Base-by-base conservation (phyloP, 2,329 filamentous ascomycete genomes). In the Ophiocordyceps camponoti-floridani region DNA sequence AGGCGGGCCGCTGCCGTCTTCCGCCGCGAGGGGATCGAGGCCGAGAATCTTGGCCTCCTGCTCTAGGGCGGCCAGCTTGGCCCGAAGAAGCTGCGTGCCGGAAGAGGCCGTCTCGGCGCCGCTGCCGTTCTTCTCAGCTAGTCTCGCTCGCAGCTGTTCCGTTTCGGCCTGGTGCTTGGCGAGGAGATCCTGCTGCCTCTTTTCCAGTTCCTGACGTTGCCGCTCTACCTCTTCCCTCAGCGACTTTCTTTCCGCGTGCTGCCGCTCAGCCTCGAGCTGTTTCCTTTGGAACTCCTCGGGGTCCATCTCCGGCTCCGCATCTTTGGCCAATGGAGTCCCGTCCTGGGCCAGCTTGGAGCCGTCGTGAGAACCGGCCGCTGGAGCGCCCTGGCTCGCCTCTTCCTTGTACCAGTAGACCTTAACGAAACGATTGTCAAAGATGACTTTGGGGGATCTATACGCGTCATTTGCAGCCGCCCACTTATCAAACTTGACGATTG, bases 391-490 rank as follows among this genome's bases (percentile, higher is more conserved):
- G 16, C 68, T 63, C 14, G 62, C 60, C 26, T 71, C 68, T 6
- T 73, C 70, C 52, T 76, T 80, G 55, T 77, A 72, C 84, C 84
- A 89, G 53, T 81, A 87, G 0, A 89, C 80, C 53, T 86, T 88
- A 43, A 91, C 84, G 52, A 91, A 91, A 11, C 84, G 71, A 52
- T 89, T 91, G 53, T 88, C 82, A 55, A 89, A 91, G 41, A 91
- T 79, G 42, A 79, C 79, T 55, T 86, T 86, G 0, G 84, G 84
- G 9, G 81, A 87, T 42, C 72, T 71, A 57, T 84, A 86, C 2
- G 84, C 84, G 14, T 73, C 72, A 47, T 77, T 74, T 13, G 84
- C 84, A 13, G 75, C 63, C 7, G 69, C 69, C 70, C 79, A 82
- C 40, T 68, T 69, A 43, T 77, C 71, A 52, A 72, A 91, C 51